Percentiles rank a stretch among this genome's conserved stretches.
phyloP scores from a whole-genome alignment of 805 yeast genomes.

The Pichia scutulata region DNA sequence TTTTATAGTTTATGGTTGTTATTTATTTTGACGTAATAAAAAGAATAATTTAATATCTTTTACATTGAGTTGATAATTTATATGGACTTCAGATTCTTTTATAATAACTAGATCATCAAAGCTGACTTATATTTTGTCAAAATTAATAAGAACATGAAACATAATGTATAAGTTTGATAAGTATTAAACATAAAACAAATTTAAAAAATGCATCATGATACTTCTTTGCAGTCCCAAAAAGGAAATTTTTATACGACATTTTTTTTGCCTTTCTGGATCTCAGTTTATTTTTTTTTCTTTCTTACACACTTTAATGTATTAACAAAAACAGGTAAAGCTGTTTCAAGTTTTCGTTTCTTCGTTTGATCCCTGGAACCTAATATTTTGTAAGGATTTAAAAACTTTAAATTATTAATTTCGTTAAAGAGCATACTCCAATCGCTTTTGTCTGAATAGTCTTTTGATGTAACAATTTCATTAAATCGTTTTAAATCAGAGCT shows the following conservation, averaged over 20 bases:
- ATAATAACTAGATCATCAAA: neutral
- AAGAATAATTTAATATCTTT: neutral
- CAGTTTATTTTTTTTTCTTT: neutral
- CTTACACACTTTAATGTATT: constrained; percentile 5
- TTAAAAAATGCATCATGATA: neutral
- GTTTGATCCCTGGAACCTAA: neutral
- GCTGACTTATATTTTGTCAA: neutral
- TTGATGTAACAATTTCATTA: constrained; percentile 1
- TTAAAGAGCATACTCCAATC: constrained; percentile 3
- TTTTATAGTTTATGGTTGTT: neutral
- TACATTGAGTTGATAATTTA: neutral
- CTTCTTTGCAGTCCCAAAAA: neutral
- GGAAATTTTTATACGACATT: neutral
- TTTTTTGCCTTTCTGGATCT: neutral
- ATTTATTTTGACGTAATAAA: neutral
- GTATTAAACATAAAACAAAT: neutral
- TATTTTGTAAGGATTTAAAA: neutral
- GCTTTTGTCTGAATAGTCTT: constrained; percentile 4
- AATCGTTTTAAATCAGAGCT: neutral
- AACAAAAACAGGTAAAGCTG: neutral
- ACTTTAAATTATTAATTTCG: neutral
- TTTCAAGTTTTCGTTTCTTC: neutral
- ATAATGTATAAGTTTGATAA: neutral
- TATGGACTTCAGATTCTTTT: neutral
- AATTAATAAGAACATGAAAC: neutral